A percentile compares a stretch with the other conserved stretches of the same genome.
These are phyloP conservation scores for Hymenochaete sp. DNA, from an alignment of 1,284 basidiomycete species.

Conservation along the genomic window DNA sequence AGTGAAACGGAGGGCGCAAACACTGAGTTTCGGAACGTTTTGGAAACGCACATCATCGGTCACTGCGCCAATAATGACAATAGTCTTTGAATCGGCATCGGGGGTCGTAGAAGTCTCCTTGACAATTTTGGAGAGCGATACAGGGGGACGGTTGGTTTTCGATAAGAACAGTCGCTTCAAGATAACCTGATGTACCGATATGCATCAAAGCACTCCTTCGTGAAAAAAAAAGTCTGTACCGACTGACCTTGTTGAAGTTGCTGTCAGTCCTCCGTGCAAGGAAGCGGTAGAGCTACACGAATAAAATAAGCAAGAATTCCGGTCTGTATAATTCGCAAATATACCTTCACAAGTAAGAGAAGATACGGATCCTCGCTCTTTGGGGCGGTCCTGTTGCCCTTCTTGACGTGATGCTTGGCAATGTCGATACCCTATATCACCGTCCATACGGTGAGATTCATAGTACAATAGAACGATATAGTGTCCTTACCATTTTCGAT, in stretches of 20 bases:
- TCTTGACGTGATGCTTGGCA: slow-evolving; percentile 97
- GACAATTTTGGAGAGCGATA: slow-evolving; percentile 86
- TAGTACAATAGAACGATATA: slow-evolving; percentile 26
- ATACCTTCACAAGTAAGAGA: slow-evolving; percentile 94
- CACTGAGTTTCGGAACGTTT: slow-evolving; percentile 83
- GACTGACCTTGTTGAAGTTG: slow-evolving; percentile 86
- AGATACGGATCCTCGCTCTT: slow-evolving; percentile 99
- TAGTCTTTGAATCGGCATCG: slow-evolving; percentile 72
- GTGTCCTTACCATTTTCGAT: slow-evolving; percentile 66
- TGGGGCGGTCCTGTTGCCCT: slow-evolving; percentile 89
- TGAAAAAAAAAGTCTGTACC: neutral
- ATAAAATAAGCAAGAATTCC: slow-evolving; percentile 2
- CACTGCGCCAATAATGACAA: slow-evolving; percentile 88
- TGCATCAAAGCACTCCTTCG: too few relatives aligned
- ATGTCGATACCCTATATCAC: slow-evolving; percentile 89
- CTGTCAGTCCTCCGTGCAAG: slow-evolving; percentile 95
- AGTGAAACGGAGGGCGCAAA: slow-evolving; percentile 96
- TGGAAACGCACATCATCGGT: slow-evolving; percentile 93
- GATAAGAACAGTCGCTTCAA: slow-evolving; percentile 96
- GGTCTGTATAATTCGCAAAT: slow-evolving; percentile 19
- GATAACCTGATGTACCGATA: slow-evolving; percentile 50
- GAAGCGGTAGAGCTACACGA: slow-evolving; percentile 92
- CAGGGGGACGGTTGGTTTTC: slow-evolving; percentile 94
- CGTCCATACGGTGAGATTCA: slow-evolving; percentile 13
- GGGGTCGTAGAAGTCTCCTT: slow-evolving; percentile 69